These are phyloP conservation scores for Vitis labrusca DNA, from an alignment of 164 flowering plant species.

Conservation along the genomic window DNA sequence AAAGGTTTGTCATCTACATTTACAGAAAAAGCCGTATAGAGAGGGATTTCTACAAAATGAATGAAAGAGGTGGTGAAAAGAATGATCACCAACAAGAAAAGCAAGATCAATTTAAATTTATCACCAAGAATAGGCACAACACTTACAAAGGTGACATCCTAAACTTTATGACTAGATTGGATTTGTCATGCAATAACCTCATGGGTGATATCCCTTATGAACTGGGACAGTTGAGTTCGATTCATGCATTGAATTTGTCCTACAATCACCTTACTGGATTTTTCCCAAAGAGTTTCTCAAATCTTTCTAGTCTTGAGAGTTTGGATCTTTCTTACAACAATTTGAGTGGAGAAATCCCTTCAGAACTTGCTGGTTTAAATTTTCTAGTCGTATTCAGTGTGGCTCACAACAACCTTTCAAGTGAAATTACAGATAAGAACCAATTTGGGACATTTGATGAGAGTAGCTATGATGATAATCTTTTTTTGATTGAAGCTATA, in stretches of 20 bases:
- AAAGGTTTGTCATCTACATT: no score
- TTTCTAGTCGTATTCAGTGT: neutral
- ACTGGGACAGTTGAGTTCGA: neutral
- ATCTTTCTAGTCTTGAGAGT: neutral
- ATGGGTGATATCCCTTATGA: neutral
- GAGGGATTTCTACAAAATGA: no score
- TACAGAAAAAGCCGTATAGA: no score
- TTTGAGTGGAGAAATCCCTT: conserved; percentile 5
- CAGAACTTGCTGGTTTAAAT: neutral
- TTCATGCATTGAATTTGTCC: conserved; percentile 8
- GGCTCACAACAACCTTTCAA: conserved; percentile 13
- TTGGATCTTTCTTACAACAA: conserved; percentile 5
- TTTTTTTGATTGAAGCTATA: no score
- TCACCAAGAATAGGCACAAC: neutral
- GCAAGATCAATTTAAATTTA: neutral
- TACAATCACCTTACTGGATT: neutral
- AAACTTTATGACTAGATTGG: conserved; percentile 7
- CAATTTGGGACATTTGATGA: neutral
- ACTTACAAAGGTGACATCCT: conserved; percentile 5
- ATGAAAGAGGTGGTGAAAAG: no score
- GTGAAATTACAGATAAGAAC: neutral
- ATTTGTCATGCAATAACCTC: conserved; percentile 8
- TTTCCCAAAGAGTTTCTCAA: neutral
- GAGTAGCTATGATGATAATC: conserved; percentile 1
- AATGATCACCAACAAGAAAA: neutral